Conservation (phyloP, 2,329 filamentous ascomycete species). For the Pseudocercospora pini-densiflorae region DNA sequence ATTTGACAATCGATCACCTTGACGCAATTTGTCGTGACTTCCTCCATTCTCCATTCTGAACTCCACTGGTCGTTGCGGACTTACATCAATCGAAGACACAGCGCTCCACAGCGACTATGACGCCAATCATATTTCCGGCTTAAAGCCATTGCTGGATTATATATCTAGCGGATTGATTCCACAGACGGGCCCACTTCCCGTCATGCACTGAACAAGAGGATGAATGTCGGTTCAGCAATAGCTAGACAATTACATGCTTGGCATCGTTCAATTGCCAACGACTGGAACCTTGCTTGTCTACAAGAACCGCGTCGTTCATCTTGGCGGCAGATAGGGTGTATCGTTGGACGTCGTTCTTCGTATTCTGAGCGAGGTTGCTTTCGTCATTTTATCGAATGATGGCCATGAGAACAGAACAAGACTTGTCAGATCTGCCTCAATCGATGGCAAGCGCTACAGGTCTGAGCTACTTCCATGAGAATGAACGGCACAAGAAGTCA, state of each 20-base stretch:
- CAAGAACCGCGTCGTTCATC: background rate
- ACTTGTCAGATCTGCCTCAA: background rate
- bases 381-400: background rate
- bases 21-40: background rate
- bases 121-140: background rate
- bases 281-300: background rate
- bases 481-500: background rate
- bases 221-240: background rate
- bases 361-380: background rate
- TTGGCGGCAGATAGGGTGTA: background rate
- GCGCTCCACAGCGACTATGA: background rate
- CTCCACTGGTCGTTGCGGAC: background rate
- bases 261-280: background rate
- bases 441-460: background rate
- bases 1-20: background rate
- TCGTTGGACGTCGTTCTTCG: background rate
- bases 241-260: background rate
- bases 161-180: background rate
- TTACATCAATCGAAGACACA: background rate
- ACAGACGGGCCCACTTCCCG: background rate
- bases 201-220: background rate
- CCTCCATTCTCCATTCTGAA: background rate
- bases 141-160: constrained; percentile 2
- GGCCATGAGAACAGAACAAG: background rate
- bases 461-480: background rate